These are phyloP conservation scores for Pichia cephalocereana DNA, from an alignment of 805 yeast genomes.

Conservation along the genomic window DNA sequence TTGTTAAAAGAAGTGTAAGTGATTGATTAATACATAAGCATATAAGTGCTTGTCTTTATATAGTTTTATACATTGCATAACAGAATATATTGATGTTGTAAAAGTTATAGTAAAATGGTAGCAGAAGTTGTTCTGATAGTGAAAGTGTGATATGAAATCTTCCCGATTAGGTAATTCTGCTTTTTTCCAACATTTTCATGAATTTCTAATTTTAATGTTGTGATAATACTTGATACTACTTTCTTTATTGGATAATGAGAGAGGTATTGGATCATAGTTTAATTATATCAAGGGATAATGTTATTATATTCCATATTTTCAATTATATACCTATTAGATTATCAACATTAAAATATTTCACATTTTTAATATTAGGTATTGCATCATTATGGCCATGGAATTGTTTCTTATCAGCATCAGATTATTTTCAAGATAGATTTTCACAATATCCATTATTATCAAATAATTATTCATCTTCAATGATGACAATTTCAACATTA, in stretches of 20 bases:
- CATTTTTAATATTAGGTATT: conserved; percentile 63
- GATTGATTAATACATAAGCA: too few relatives aligned
- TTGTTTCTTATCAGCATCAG: conserved; percentile 77
- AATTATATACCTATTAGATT: conserved; percentile 10
- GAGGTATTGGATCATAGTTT: background rate
- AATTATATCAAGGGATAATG: background rate
- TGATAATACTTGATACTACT: too few relatives aligned
- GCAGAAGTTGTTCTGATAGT: too few relatives aligned
- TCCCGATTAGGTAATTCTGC: too few relatives aligned
- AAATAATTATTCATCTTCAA: conserved; percentile 61
- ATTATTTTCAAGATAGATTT: conserved; percentile 63
- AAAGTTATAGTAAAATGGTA: too few relatives aligned
- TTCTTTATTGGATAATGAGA: background rate
- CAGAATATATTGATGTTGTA: too few relatives aligned
- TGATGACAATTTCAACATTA: conserved; percentile 81
- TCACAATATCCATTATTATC: conserved; percentile 39
- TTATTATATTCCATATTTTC: background rate
- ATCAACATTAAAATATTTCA: conserved; percentile 34
- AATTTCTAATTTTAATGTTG: too few relatives aligned
- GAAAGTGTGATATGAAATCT: too few relatives aligned
- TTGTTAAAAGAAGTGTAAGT: too few relatives aligned
- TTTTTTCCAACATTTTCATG: too few relatives aligned
- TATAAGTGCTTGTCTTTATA: too few relatives aligned
- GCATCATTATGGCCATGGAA: conserved; percentile 97
- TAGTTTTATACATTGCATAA: too few relatives aligned